These are phyloP conservation scores for Jackrogersella multiformis DNA, from an alignment of 495 filamentous ascomycete genomes.

Conservation along the genomic window DNA sequence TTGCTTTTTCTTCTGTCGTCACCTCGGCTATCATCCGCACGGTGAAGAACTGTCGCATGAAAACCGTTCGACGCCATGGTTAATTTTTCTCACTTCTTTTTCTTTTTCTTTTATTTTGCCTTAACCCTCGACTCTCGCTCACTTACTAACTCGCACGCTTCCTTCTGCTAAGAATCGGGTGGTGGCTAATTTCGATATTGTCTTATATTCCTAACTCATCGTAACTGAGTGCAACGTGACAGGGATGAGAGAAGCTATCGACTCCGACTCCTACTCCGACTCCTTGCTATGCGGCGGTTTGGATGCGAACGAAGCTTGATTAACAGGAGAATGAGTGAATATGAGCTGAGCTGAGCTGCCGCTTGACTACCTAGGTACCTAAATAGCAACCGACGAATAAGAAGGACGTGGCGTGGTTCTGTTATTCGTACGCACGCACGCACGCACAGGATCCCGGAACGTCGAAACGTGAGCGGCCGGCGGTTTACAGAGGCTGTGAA, in stretches of 20 bases:
- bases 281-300: neutral
- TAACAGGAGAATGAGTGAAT: conserved; percentile 2
- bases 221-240: conserved; percentile 29
- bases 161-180: conserved; percentile 14
- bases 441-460: conserved; percentile 11
- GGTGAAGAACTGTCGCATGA: conserved; percentile 58
- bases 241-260: conserved; percentile 15
- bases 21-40: conserved; percentile 51
- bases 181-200: conserved; percentile 18
- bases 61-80: conserved; percentile 56
- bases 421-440: neutral
- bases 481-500: too few relatives aligned
- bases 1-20: conserved; percentile 40
- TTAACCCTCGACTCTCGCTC: neutral
- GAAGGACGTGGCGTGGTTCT: too few relatives aligned
- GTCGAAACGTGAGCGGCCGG: conserved; percentile 14
- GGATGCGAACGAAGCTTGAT: conserved; percentile 3
- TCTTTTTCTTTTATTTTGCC: neutral
- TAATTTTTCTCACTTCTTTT: conserved; percentile 20
- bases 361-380: too few relatives aligned
- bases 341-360: neutral
- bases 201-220: conserved; percentile 38
- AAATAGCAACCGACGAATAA: too few relatives aligned
- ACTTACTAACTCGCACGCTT: conserved; percentile 15
- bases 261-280: conserved; percentile 12